Base-by-base conservation (phyloP, 2,329 filamentous ascomycete genomes). In the Didymella exigua region DNA sequence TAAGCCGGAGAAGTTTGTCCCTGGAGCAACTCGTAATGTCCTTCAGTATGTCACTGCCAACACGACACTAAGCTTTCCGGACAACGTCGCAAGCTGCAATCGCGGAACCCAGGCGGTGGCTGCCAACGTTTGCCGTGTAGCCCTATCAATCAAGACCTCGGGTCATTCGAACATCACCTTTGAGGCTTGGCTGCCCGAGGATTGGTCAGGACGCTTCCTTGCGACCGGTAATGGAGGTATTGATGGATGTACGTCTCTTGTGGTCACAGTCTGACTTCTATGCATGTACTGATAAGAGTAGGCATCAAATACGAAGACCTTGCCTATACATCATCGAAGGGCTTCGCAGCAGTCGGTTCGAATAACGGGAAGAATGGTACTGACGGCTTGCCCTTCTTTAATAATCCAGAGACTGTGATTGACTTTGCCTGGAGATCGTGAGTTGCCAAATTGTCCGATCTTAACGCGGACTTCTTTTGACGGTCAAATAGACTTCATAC, bases 371-470 rank as follows among this genome's bases (percentile, higher is more conserved):
- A 79, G 46, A 77, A 78, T 40, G 76, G 76, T 8, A 77, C 75
- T 5, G 72, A 72, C 4, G 81, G 80, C 3, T 47, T 66, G 23
- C 68, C 76, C 1, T 82, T 82, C 56, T 72, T 75, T 21, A 67
- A 74, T 5, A 77, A 80, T 16, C 71, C 74, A 0, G 79, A 81
- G 30, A 74, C 79, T 4, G 63, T 82, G 1, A 70, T 75, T 14
- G 81, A 83, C 58, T 83, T 81, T 58, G 76, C 77, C 10, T 81
- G 76, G 59, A 70, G 78, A 23, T 75, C 76, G 55, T 66, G 49
- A 55, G 63, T 27, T 27, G 19, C 16, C 6, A 2, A 9, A 9
- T 14, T 7, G 11, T 23, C 23, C 8, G 23, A 14, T 2, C 7
- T 23, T 24, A 6, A 7, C 7, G 14, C 10, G 7, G 5, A 29